Evolutionary conservation across 352 stramenopile genomes (phyloP).

Genomic region (Phytophthora crassamura): DNA sequence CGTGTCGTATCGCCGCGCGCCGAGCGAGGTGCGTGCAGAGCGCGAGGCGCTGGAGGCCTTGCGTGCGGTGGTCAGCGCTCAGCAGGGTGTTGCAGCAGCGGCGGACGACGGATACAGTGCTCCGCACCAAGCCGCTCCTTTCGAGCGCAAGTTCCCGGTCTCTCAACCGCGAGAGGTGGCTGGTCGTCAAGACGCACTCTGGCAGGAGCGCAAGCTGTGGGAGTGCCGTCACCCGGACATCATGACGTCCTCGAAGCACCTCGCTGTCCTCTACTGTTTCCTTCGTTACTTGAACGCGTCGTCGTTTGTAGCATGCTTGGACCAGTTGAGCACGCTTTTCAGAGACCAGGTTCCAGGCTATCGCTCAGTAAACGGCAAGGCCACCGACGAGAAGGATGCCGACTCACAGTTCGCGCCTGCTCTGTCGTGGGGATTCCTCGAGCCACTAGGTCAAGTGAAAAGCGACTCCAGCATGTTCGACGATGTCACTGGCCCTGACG

Average conservation of each 20-base stretch:
- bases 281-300: constrained; percentile 39
- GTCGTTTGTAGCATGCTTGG: constrained; percentile 35
- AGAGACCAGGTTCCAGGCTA: constrained; percentile 20
- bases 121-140: not conserved
- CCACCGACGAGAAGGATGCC: not conserved
- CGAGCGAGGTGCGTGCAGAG: constrained; percentile 49
- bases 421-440: constrained; percentile 41
- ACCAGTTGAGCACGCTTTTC: constrained; percentile 38
- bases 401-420: not conserved
- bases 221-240: constrained; percentile 41
- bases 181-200: constrained; percentile 25
- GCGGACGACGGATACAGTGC: not conserved
- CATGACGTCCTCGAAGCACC: constrained; percentile 57
- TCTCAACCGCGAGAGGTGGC: constrained; percentile 8
- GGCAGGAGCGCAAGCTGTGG: constrained; percentile 53
- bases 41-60: constrained; percentile 28
- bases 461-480: not conserved
- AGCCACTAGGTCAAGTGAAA: constrained; percentile 6
- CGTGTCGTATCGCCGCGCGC: constrained; percentile 67
- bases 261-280: constrained; percentile 58
- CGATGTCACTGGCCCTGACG: not conserved
- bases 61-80: constrained; percentile 8
- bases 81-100: not conserved
- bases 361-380: constrained; percentile 3
- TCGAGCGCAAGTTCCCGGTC: constrained; percentile 2